These are phyloP conservation scores for Mastigamoeba balamuthi DNA, from an alignment of 78 protist species.

Conservation along the genomic window DNA sequence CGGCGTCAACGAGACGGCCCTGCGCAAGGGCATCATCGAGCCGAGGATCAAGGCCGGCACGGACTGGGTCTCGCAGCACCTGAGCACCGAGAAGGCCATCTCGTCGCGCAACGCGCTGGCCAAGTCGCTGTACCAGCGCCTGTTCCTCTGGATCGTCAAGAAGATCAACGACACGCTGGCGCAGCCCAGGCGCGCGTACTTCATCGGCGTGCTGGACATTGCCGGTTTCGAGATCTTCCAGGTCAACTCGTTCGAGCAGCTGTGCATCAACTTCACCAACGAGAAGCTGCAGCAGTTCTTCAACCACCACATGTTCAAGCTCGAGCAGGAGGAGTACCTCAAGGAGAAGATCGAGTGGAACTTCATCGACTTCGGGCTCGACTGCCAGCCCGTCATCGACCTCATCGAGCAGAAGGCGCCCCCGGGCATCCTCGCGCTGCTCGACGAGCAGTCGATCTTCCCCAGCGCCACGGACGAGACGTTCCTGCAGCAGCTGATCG, in stretches of 20 bases:
- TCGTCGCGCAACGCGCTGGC: slow-evolving; percentile 76
- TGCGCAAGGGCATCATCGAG: slow-evolving; percentile 32
- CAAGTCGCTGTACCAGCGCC: slow-evolving; percentile 86
- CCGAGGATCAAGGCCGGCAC: slow-evolving; percentile 68
- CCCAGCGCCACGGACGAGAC: slow-evolving; percentile 53
- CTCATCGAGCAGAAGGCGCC: slow-evolving; percentile 64
- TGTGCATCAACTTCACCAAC: slow-evolving; percentile 91
- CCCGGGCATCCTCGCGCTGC: slow-evolving; percentile 41
- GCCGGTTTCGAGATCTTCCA: slow-evolving; percentile 88
- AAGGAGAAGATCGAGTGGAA: slow-evolving; percentile 78
- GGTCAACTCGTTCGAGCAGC: slow-evolving; percentile 87
- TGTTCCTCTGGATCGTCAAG: slow-evolving; percentile 83
- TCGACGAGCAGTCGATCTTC: slow-evolving; percentile 61
- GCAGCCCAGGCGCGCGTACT: slow-evolving; percentile 33
- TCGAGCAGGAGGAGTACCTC: slow-evolving; percentile 87
- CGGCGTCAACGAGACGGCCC: slow-evolving; percentile 23
- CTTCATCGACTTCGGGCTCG: slow-evolving; percentile 76
- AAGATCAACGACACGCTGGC: slow-evolving; percentile 55
- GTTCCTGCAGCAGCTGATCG: slow-evolving; percentile 31
- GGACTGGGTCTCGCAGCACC: slow-evolving; percentile 57
- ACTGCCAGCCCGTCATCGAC: slow-evolving; percentile 78
- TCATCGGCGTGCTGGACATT: slow-evolving; percentile 83
- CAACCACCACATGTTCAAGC: slow-evolving; percentile 88
- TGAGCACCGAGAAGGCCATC: slow-evolving; percentile 50
- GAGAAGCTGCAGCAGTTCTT: slow-evolving; percentile 95